Percentiles rank a stretch among this genome's conserved stretches.
phyloP scores from a whole-genome alignment of 2,329 filamentous ascomycete species.

The Leptographium galeiforme region DNA sequence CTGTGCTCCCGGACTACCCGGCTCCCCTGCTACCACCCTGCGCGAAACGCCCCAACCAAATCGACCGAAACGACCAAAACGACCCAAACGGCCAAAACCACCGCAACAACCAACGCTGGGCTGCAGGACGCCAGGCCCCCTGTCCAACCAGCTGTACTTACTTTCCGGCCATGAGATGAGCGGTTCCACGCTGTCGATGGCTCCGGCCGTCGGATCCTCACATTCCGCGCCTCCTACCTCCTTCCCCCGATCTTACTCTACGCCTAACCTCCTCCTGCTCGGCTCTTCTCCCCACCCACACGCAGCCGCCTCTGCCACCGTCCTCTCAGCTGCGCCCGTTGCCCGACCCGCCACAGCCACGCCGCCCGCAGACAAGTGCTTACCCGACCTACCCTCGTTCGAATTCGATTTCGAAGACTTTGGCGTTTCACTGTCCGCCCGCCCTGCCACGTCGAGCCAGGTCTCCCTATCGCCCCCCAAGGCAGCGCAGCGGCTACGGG shows the following conservation, averaged over 20 bases:
- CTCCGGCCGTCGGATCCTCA: slow-evolving; percentile 25
- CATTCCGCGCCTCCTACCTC: slow-evolving; percentile 12
- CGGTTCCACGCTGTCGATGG: slow-evolving; percentile 25
- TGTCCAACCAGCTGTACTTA: slow-evolving; percentile 1
- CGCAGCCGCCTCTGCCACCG: slow-evolving; percentile 2
- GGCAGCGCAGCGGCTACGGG: slow-evolving; percentile 7
- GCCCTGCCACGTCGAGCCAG: neutral
- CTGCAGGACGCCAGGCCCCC: neutral
- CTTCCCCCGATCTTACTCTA: slow-evolving; percentile 21
- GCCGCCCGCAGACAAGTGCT: slow-evolving; percentile 10
- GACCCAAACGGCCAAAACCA: neutral
- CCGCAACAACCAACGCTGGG: neutral
- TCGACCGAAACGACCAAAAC: neutral
- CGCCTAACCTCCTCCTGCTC: slow-evolving; percentile 16
- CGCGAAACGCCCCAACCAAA: neutral
- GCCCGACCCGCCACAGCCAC: neutral
- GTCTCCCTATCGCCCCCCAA: neutral
- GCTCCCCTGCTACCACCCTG: neutral
- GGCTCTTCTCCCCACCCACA: slow-evolving; percentile 10
- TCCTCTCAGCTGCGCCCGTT: slow-evolving; percentile 4
- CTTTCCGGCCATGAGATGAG: slow-evolving; percentile 26
- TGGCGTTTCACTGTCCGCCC: slow-evolving; percentile 15
- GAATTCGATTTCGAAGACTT: slow-evolving; percentile 31
- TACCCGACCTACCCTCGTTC: slow-evolving; percentile 37
- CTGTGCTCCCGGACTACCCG: neutral